Conservation (phyloP, 805 yeast species). For the Metschnikowia picachoensis region DNA sequence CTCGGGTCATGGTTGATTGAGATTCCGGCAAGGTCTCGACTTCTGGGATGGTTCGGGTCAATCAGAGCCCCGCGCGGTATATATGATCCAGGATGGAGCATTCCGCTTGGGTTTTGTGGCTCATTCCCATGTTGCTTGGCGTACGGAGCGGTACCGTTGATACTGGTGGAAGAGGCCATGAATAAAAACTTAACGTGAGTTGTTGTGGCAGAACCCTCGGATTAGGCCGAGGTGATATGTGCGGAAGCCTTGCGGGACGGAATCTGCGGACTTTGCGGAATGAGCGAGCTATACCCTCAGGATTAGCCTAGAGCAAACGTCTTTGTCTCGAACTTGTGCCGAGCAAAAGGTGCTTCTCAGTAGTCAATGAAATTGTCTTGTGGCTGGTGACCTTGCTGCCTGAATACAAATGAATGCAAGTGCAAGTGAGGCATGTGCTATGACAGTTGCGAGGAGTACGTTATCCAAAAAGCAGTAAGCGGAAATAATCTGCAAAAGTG, state of each 20-base stretch:
- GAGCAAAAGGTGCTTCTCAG: neutral
- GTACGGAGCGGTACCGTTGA: constrained; percentile 1
- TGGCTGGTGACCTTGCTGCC: neutral
- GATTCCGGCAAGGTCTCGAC: neutral
- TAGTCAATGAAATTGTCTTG: neutral
- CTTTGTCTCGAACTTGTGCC: neutral
- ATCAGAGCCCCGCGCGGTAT: constrained; percentile 5
- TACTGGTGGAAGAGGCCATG: neutral
- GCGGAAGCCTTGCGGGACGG: too few species aligned
- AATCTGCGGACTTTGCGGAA: too few species aligned
- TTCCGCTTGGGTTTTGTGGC: neutral
- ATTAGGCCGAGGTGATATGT: too few species aligned
- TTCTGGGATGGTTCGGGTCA: constrained; percentile 2
- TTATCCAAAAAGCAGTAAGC: neutral
- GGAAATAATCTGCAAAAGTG: neutral
- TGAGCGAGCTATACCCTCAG: too few species aligned
- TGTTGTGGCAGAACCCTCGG: too few species aligned
- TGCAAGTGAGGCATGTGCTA: constrained; percentile 1
- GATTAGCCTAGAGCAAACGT: too few species aligned
- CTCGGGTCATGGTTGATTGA: neutral
- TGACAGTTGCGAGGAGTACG: neutral
- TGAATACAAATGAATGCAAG: neutral
- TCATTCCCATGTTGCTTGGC: neutral
- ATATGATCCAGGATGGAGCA: constrained; percentile 3
- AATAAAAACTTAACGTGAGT: too few species aligned